These are phyloP conservation scores for Senna siamea DNA, from an alignment of 306 rosid genomes.

Conservation along the genomic window DNA sequence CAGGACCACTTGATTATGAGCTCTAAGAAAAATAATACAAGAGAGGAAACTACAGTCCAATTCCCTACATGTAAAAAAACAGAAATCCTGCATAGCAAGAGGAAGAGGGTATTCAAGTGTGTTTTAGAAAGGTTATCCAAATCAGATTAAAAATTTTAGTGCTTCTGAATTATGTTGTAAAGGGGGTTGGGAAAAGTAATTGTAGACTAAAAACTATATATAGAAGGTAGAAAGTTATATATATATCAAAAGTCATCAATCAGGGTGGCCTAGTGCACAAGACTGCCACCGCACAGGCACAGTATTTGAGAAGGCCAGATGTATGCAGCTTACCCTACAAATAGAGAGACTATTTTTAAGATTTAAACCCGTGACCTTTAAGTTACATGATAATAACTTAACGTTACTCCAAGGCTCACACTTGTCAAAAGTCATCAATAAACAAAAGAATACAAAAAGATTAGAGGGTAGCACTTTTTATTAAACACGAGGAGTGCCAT, in stretches of 20 bases:
- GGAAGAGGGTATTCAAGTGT: slow-evolving; percentile 3
- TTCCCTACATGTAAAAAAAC: neutral
- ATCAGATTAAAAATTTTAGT: neutral
- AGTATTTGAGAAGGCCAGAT: too few relatives aligned
- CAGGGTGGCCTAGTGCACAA: too few relatives aligned
- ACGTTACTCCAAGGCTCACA: too few relatives aligned
- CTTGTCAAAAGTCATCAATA: too few relatives aligned
- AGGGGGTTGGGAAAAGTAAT: neutral
- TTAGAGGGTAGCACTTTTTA: neutral
- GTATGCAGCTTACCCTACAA: too few relatives aligned
- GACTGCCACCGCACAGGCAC: too few relatives aligned
- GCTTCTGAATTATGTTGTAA: neutral
- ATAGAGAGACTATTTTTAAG: too few relatives aligned
- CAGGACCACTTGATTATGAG: neutral
- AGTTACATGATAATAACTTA: too few relatives aligned
- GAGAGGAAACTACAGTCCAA: neutral
- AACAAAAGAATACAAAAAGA: neutral
- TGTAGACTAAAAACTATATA: neutral
- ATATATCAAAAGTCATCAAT: neutral
- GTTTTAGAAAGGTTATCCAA: neutral
- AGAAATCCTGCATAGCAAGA: neutral
- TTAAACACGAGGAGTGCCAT: slow-evolving; percentile 7
- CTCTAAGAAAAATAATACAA: neutral
- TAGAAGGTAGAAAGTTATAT: neutral
- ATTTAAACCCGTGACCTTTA: too few relatives aligned